Evolutionary conservation across 2,329 filamentous ascomycete species (phyloP).

Genomic region (Fusarium hostae): DNA sequence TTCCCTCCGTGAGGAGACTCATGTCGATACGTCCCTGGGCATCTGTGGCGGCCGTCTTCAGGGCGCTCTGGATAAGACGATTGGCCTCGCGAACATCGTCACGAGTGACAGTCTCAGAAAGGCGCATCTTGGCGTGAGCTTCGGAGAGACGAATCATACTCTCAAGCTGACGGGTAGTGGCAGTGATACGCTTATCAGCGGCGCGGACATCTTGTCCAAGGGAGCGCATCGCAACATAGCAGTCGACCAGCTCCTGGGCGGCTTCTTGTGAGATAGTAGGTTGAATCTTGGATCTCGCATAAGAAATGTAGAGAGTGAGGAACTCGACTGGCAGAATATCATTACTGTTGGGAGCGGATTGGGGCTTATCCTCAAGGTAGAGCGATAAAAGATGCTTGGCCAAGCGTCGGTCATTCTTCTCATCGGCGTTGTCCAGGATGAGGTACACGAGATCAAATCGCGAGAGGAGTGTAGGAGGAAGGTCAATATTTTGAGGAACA

Average conservation of each 20-base stretch:
- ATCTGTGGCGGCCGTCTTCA: conserved; percentile 98
- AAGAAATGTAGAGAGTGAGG: conserved; percentile 96
- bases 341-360: conserved; percentile 77
- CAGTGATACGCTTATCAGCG: conserved; percentile 94
- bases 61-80: conserved; percentile 88
- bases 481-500: conserved; percentile 97
- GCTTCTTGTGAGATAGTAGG: conserved; percentile 84
- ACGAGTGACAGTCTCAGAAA: conserved; percentile 78
- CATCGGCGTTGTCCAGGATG: conserved; percentile 92
- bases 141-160: conserved; percentile 98
- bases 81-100: conserved; percentile 91
- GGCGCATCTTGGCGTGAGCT: conserved; percentile 97
- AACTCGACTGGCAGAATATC: conserved; percentile 95
- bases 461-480: conserved; percentile 92
- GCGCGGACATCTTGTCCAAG: conserved; percentile 88
- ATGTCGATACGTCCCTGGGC: conserved; percentile 94
- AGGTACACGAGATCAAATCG: conserved; percentile 98
- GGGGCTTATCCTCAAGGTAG: conserved; percentile 94
- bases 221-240: conserved; percentile 95
- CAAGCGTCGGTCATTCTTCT: conserved; percentile 86
- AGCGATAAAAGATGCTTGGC: conserved; percentile 94
- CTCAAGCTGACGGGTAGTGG: conserved; percentile 95
- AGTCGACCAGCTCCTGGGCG: conserved; percentile 82
- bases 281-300: conserved; percentile 87
- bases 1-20: conserved; percentile 94